Evolutionary conservation across 345 rosid species (phyloP).

Genomic region (Rhodamnia rubescens): DNA sequence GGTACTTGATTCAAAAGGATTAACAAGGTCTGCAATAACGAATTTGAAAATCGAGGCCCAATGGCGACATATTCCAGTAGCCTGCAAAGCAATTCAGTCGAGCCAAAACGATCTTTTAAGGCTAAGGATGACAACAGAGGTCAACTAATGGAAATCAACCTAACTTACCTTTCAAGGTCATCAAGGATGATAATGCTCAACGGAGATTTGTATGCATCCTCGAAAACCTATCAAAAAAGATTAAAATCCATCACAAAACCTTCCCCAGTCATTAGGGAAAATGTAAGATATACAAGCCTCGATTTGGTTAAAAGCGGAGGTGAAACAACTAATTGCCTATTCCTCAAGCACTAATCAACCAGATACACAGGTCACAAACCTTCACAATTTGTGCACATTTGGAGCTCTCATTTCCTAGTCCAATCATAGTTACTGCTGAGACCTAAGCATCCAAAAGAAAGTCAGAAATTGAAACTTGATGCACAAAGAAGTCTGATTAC

Average conservation of each 20-base stretch:
- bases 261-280: neutral
- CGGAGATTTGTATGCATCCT: conserved; percentile 93
- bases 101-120: neutral
- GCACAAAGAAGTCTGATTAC: neutral
- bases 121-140: neutral
- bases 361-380: conserved; percentile 20
- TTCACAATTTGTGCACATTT: conserved; percentile 85
- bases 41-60: conserved; percentile 85
- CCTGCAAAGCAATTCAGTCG: conserved; percentile 23
- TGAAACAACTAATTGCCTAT: neutral
- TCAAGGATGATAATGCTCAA: conserved; percentile 88
- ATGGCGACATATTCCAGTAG: conserved; percentile 77
- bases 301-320: neutral
- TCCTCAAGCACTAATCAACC: accelerated
- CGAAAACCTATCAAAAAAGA: conserved; percentile 57
- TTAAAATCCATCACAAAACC: neutral
- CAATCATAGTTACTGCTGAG: conserved; percentile 89
- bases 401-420: conserved; percentile 35
- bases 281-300: neutral
- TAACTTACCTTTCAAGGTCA: conserved; percentile 75
- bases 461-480: neutral
- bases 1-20: conserved; percentile 79
- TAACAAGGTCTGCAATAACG: conserved; percentile 61
- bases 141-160: neutral
- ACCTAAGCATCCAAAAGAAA: conserved; percentile 27